phyloP scores from a whole-genome alignment of 2,329 filamentous ascomycete species.

The Botrytis porri region DNA sequence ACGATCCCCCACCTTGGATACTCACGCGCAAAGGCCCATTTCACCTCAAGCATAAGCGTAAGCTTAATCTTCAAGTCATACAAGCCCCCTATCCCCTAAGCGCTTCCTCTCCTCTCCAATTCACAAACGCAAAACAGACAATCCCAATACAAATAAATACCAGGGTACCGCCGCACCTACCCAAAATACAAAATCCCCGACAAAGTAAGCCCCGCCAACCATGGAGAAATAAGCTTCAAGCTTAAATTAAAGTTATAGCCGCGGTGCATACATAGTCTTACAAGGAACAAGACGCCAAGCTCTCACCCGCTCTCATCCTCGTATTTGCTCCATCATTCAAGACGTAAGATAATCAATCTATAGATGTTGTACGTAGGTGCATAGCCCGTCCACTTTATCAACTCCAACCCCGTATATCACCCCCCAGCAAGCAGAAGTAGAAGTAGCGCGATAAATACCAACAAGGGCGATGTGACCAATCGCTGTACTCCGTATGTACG shows the following conservation, averaged over 20 bases:
- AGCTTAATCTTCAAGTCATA: neutral
- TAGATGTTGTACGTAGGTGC: neutral
- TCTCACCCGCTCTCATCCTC: neutral
- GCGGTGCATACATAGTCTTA: neutral
- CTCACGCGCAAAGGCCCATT: neutral
- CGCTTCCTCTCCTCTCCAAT: neutral
- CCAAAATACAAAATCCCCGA: neutral
- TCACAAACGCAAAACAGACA: neutral
- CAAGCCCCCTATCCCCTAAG: neutral
- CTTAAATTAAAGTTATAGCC: neutral
- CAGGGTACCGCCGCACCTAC: too few species aligned
- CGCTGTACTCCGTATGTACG: neutral
- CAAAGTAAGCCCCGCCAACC: accelerated
- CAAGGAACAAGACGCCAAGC: neutral
- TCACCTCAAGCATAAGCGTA: neutral
- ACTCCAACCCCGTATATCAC: too few species aligned
- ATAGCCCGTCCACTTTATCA: neutral
- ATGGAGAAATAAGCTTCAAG: neutral
- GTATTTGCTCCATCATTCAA: neutral
- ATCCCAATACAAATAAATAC: too few species aligned
- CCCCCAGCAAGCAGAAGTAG: neutral
- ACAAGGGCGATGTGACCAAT: neutral
- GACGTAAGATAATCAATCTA: neutral
- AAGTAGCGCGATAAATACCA: too few species aligned
- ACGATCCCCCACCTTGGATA: neutral